A percentile compares a stretch with the other conserved stretches of the same genome.
These are phyloP conservation scores for Gnaphalium uliginosum DNA, from an alignment of 129 eudicot genomes.

Conservation along the genomic window DNA sequence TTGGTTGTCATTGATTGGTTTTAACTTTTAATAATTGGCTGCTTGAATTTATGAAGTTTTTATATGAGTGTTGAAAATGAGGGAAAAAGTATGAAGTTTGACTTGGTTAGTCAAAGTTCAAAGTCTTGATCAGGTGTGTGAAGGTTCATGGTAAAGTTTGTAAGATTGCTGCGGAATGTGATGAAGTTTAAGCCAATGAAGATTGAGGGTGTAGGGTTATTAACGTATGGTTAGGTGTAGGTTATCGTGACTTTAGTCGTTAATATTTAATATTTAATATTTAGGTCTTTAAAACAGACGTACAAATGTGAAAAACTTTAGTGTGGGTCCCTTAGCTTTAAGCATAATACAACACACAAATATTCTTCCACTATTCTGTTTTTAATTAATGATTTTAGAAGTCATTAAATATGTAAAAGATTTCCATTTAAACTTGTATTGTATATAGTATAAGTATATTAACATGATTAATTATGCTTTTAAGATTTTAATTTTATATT, in stretches of 20 bases:
- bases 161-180: not conserved
- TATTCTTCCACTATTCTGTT: not conserved
- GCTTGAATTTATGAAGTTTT: not conserved
- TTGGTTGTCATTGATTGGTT: conserved; percentile 17
- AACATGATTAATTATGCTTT: too few species aligned
- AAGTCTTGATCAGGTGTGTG: conserved; percentile 19
- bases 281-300: conserved; percentile 16
- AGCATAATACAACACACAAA: not conserved
- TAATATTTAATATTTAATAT: too few species aligned
- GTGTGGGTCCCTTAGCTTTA: not conserved
- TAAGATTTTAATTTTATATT: too few species aligned
- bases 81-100: conserved; percentile 8
- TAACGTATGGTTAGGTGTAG: conserved; percentile 24
- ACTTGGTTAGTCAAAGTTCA: conserved; percentile 8
- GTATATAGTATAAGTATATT: too few species aligned
- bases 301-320: conserved; percentile 5
- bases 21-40: not conserved
- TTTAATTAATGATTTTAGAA: not conserved
- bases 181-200: conserved; percentile 21
- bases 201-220: conserved; percentile 3
- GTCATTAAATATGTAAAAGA: not conserved
- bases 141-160: conserved; percentile 13
- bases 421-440: not conserved
- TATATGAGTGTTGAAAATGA: not conserved
- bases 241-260: conserved; percentile 14